Base-by-base conservation (phyloP, 305 asterid genomes). In the Caryopteris hybrid region DNA sequence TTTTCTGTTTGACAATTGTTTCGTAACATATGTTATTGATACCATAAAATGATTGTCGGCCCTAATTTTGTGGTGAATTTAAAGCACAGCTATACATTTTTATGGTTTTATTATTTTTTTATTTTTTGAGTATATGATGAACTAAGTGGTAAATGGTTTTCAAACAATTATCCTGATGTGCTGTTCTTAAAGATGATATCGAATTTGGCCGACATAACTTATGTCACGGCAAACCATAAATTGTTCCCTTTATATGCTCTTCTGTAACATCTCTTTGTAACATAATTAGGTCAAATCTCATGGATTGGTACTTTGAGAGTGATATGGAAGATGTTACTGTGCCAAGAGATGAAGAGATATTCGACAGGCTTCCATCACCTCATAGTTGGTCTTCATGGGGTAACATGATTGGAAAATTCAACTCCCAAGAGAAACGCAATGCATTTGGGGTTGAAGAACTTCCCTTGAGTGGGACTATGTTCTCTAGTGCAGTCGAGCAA, bases 261-360 rank as follows among this genome's bases (percentile, higher is more conserved):
- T n/a, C n/a, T n/a, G n/a, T n/a, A n/a, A n/a, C n/a, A n/a, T 34
- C 22, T 58, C 1, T 38, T 58, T 23, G 9, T 7, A 21, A 5
- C 17, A 61, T 50, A 22, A 29, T 60, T 42, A 77, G 78, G 54
- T 61, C 42, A n/a, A n/a, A 47, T 39, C 56, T 27, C 31, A 81
- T 81, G 85, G 83, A 77, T 20, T 77, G 83, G 85, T 57, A 74
- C 73, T 74, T 8, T 23, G 78, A 51, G 18, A 65, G 38, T 43
- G 31, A 39, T 29, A 8, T 33, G 20, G 77, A 68, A 43, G 76
- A 71, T 62, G 48, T 77, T 36, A 34, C 69, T 6, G 78, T 80
- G 23, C 78, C 82, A 4, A 61, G 65, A 59, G 66, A 74, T 51
- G 66, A 69, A 65, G 77, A 66, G 53, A 55, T 64, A 5, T 70